Evolutionary conservation across 2,329 filamentous ascomycete genomes (phyloP).

Genomic region (Podosphaera fusca): DNA sequence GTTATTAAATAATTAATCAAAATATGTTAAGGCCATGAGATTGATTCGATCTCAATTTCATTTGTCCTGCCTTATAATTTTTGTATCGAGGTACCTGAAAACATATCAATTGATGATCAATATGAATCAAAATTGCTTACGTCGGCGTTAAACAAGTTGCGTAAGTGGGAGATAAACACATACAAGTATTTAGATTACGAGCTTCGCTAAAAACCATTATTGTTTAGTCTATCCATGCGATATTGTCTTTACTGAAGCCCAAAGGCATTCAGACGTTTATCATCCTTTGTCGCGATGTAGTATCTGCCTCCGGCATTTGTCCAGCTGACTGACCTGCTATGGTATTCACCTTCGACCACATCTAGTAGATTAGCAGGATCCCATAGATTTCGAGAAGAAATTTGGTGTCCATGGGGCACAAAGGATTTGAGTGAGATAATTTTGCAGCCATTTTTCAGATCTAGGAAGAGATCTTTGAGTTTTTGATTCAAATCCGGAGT

Average conservation of each 20-base stretch:
- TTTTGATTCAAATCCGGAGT: constrained; percentile 66
- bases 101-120: too few species aligned
- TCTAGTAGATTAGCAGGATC: constrained; percentile 66
- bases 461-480: constrained; percentile 72
- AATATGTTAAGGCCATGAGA: too few species aligned
- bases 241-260: background rate
- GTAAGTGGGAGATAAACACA: too few species aligned
- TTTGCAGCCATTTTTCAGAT: constrained; percentile 73
- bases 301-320: constrained; percentile 64
- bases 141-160: too few species aligned
- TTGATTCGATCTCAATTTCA: too few species aligned
- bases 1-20: too few species aligned
- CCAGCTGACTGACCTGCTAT: constrained; percentile 62
- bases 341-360: constrained; percentile 48
- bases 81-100: too few species aligned
- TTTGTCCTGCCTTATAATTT: too few species aligned
- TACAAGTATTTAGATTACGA: too few species aligned
- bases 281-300: constrained; percentile 56
- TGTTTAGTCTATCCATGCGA: too few species aligned
- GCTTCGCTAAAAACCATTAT: too few species aligned
- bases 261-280: constrained; percentile 3
- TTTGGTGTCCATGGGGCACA: constrained; percentile 56
- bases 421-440: constrained; percentile 87
- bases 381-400: constrained; percentile 46
- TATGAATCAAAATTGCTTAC: too few species aligned